Evolutionary conservation across 495 filamentous ascomycete genomes (phyloP).

Genomic region (Haplographium delicatum): DNA sequence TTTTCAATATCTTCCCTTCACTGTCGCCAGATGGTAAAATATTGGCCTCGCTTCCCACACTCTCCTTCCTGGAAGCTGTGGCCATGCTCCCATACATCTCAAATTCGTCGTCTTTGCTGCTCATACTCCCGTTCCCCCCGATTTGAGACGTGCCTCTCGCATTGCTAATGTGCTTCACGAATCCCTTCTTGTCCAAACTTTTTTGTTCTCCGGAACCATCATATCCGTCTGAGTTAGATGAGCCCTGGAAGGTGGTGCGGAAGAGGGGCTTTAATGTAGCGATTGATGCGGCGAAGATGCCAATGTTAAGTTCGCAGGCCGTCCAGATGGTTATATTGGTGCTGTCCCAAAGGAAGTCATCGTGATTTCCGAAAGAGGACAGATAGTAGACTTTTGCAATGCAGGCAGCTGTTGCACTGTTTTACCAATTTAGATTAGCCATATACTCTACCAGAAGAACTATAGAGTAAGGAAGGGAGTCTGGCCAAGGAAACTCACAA

Average conservation of each 20-base stretch:
- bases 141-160: not conserved
- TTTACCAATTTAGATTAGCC: not conserved
- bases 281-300: slow-evolving; percentile 17
- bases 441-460: too few relatives aligned
- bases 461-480: too few relatives aligned
- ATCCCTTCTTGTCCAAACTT: slow-evolving; percentile 4
- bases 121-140: not conserved
- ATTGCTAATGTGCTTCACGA: slow-evolving; percentile 11
- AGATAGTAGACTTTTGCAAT: slow-evolving; percentile 41
- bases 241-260: slow-evolving; percentile 3
- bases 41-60: slow-evolving; percentile 3
- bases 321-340: slow-evolving; percentile 32
- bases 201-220: not conserved
- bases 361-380: slow-evolving; percentile 31
- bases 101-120: slow-evolving; percentile 5
- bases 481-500: slow-evolving; percentile 34
- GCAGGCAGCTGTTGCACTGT: slow-evolving; percentile 39
- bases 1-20: too few relatives aligned
- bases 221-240: not conserved
- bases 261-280: slow-evolving; percentile 12
- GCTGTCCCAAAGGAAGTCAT: slow-evolving; percentile 44
- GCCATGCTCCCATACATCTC: slow-evolving; percentile 13
- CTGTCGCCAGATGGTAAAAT: slow-evolving; percentile 7
- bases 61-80: not conserved
- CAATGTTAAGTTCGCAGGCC: slow-evolving; percentile 14